Evolutionary conservation across 768 basidiomycete genomes (phyloP).

Genomic region (Scleroderma citrinum): DNA sequence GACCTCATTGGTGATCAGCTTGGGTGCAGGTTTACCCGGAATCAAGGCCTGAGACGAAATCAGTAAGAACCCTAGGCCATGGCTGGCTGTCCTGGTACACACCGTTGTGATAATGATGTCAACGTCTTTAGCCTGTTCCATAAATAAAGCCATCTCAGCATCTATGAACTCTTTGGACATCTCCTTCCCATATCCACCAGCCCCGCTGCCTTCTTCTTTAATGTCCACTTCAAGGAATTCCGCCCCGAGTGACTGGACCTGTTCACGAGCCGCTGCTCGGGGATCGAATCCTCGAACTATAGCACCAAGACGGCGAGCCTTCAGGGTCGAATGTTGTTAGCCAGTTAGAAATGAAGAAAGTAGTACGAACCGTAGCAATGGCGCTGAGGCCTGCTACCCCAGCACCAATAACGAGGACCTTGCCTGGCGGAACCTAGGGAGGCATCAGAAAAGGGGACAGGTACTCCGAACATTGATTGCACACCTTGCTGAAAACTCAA

Average conservation of each 20-base stretch:
- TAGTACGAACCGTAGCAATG: conserved; percentile 59
- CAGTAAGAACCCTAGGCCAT: not conserved
- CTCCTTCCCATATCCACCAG: conserved; percentile 82
- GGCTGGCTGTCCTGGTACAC: conserved; percentile 11
- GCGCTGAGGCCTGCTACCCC: conserved; percentile 88
- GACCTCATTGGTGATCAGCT: conserved; percentile 68
- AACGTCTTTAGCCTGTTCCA: conserved; percentile 84
- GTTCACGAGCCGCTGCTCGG: conserved; percentile 78
- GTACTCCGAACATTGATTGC: not conserved
- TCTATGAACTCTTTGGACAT: conserved; percentile 90
- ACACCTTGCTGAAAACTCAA: conserved; percentile 37
- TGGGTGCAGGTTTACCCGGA: conserved; percentile 83
- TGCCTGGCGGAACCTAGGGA: conserved; percentile 72
- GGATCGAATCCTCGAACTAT: conserved; percentile 89
- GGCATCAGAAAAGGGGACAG: conserved; percentile 12
- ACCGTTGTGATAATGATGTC: conserved; percentile 87
- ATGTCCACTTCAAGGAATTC: conserved; percentile 83
- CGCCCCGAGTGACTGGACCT: conserved; percentile 84
- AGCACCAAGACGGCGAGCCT: conserved; percentile 80
- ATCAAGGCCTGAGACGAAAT: conserved; percentile 57
- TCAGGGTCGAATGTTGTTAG: not conserved
- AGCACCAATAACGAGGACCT: conserved; percentile 82
- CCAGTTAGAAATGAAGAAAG: not conserved
- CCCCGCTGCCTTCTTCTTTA: conserved; percentile 76
- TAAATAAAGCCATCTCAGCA: conserved; percentile 84